Evolutionary conservation across 2,329 filamentous ascomycete genomes (phyloP), one percentile per base, ranked within the genome.

Genomic region (Fusarium dlaminii): DNA sequence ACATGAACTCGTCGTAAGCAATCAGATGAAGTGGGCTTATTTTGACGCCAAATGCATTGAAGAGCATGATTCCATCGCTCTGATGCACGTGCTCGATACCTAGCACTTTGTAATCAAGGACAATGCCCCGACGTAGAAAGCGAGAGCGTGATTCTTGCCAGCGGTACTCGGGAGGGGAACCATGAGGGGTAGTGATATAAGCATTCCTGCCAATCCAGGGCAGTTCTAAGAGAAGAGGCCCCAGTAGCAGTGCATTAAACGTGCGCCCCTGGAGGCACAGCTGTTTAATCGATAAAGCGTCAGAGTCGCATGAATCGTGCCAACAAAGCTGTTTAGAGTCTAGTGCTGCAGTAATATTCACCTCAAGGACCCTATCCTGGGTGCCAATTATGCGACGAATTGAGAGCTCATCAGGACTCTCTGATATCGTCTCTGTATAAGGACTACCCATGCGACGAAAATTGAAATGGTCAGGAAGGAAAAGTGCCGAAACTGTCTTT

Each of bases 141-240:
- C 27, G 20, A 15, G 13, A 48, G 0, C 45, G 27, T 48, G 45
- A 48, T 30, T 48, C 27, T 48, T 48, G 13, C 45, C 45, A 48
- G 6, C 20, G 13, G 27, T n/a, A 22, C 1, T 22, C 1, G 0
- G 6, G 27, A 12, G 4, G 0, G 4, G 9, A 22, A 22, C 1
- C 4, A 8, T 30, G 9, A 3, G 0, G 9, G 6, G 0, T 0
- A 12, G 27, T 22, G 27, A 30, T 0, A 0, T 0, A 0, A 4
- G 20, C 6, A 29, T 0, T 30, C 13, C 9, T 30, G 4, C 45
- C 27, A 48, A 30, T n/a, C 27, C 27, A 17, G 6, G 45, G 20
- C 1, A 48, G 20, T 0, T 48, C 45, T 3, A 48, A 0, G 14
- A 48, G 27, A 15, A 17, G 4, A 30, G 27, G 27, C 20, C 27